A percentile compares a stretch with the other conserved stretches of the same genome.
phyloP scores from a whole-genome alignment of 805 yeast genomes.

The Wickerhamomyces strasburgensis region DNA sequence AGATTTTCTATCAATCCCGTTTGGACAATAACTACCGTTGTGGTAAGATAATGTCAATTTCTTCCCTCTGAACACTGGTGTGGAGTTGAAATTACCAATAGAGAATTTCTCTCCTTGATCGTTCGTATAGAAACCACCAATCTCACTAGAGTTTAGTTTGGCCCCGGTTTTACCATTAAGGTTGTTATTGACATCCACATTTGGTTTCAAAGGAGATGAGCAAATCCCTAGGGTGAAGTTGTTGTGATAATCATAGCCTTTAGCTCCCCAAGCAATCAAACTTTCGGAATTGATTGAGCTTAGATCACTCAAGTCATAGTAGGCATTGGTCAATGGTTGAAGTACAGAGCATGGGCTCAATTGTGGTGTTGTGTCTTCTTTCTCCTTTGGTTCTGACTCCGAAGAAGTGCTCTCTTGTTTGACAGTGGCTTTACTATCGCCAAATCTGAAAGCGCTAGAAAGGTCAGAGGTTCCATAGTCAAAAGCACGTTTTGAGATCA shows the following conservation, averaged over 20 bases:
- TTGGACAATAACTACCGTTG: slow-evolving; percentile 60
- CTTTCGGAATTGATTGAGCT: slow-evolving; percentile 24
- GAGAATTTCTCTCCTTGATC: slow-evolving; percentile 39
- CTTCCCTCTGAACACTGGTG: slow-evolving; percentile 66
- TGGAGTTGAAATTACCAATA: slow-evolving; percentile 56
- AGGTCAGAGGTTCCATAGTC: slow-evolving; percentile 21
- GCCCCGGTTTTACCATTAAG: slow-evolving; percentile 13
- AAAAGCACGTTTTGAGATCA: slow-evolving; percentile 11
- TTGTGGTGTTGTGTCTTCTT: slow-evolving; percentile 8
- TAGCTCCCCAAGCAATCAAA: slow-evolving; percentile 53
- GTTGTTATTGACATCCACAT: slow-evolving; percentile 24
- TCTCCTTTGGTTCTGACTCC: slow-evolving; percentile 2
- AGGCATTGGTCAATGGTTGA: slow-evolving; percentile 38
- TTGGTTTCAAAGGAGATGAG: slow-evolving; percentile 42
- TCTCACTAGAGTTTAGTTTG: slow-evolving; percentile 33
- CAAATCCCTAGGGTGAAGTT: slow-evolving; percentile 78
- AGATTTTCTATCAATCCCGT: slow-evolving; percentile 53
- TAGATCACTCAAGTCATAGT: slow-evolving; percentile 27
- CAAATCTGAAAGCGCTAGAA: slow-evolving; percentile 7
- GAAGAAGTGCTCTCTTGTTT: not conserved
- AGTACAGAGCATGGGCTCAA: slow-evolving; percentile 38
- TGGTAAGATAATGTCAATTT: slow-evolving; percentile 65
- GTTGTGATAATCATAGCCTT: slow-evolving; percentile 62
- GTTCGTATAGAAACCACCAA: slow-evolving; percentile 57
- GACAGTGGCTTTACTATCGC: not conserved